Base-by-base conservation (phyloP, 352 stramenopile species). In the Globisporangium cystogenes region DNA sequence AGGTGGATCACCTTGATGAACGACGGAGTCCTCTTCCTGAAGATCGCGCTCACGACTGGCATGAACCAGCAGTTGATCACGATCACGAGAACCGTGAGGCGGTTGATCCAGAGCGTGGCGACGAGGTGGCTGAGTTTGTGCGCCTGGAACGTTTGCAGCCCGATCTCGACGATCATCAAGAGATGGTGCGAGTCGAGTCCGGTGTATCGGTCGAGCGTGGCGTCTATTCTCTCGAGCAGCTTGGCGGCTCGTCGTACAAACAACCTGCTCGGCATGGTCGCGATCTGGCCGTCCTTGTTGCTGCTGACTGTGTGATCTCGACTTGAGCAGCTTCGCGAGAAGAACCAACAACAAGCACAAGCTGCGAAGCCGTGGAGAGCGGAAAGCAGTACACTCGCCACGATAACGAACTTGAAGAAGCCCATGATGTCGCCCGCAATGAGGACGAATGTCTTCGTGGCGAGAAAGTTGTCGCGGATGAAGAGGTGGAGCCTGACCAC, bases 61-160 rank as follows among this genome's bases (percentile, higher is more conserved):
- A 49, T 61, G 11, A 23, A 43, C 47, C 47, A 55, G 55, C 55
- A 61, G 40, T 45, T 48, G 1, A 51, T 8, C 26, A 41, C 23
- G 47, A 61, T 42, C 21, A 65, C 24, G 26, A 60, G 8, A 4
- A 48, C 48, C 23, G 55, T 49, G 18, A 65, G 36, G 24, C 47
- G 47, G 46, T 65, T 62, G 41, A 65, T 60, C 51, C 26, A 29
- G 26, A 29, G 26, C 26, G 26, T 29, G 26, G 26, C 26, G 26
- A 29, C 26, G 26, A 29, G 47, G 4, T 31, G n/a, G 26, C 58
- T 55, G 3, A 53, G 47, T 12, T 54, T 60, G 33, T 45, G 60
- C 24, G 51, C 45, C 15, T 58, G 58, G 20, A 50, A 65, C 4
- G 46, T 65, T 23, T 64, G 51, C 2, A 48, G 11, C 2, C 12